phyloP scores from a whole-genome alignment of 768 basidiomycete species.

The Termitomyces sp. region DNA sequence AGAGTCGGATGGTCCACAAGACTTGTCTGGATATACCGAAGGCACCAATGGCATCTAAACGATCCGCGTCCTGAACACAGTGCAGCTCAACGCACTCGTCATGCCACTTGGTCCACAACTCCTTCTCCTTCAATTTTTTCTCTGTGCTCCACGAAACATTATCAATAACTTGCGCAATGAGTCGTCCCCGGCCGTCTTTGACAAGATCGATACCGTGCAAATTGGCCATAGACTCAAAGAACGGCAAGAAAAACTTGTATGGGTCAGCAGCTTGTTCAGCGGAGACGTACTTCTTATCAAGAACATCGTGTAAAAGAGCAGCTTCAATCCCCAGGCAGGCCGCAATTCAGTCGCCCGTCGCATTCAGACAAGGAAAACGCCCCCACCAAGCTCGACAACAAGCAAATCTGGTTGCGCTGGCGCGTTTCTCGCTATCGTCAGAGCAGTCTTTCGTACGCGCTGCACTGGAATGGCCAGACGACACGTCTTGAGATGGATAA shows the following conservation, averaged over 20 bases:
- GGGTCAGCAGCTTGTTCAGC: constrained; percentile 54
- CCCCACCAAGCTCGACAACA: constrained; percentile 62
- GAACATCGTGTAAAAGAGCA: constrained; percentile 84
- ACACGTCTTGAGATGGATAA: constrained; percentile 1
- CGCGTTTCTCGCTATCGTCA: constrained; percentile 57
- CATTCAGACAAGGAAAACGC: background rate
- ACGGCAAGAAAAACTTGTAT: constrained; percentile 63
- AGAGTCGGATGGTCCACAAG: background rate
- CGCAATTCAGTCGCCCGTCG: background rate
- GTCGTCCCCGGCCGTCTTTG: constrained; percentile 52
- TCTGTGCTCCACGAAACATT: constrained; percentile 88
- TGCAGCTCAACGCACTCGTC: constrained; percentile 70
- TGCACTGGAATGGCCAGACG: constrained; percentile 48
- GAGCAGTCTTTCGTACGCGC: constrained; percentile 76
- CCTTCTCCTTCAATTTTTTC: constrained; percentile 54
- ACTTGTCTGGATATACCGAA: constrained; percentile 45
- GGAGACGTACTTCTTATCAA: constrained; percentile 82
- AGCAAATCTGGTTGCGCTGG: constrained; percentile 60
- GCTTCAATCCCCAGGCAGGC: constrained; percentile 30
- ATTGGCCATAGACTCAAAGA: constrained; percentile 46
- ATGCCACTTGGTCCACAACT: constrained; percentile 65
- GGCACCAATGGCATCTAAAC: constrained; percentile 78
- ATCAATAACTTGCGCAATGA: constrained; percentile 62
- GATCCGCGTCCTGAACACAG: constrained; percentile 78
- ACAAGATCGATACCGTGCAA: constrained; percentile 53